These are phyloP conservation scores for Leishmania gerbilli DNA, from an alignment of 208 protist species.

Conservation along the genomic window DNA sequence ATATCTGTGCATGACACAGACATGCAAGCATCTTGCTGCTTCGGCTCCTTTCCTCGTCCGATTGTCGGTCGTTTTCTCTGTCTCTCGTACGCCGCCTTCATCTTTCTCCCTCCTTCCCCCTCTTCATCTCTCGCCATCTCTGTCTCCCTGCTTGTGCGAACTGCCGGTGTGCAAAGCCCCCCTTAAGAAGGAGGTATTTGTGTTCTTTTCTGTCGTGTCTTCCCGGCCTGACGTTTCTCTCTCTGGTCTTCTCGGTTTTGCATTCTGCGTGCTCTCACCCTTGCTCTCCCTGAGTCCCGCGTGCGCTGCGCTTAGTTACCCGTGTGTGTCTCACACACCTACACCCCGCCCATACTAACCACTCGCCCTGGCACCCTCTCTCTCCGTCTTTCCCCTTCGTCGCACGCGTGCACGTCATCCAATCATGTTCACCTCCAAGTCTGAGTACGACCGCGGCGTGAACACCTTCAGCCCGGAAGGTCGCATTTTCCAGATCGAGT, in stretches of 20 bases:
- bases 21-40: neutral
- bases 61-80: neutral
- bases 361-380: neutral
- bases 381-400: neutral
- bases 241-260: neutral
- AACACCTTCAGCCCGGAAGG: slow-evolving; percentile 99
- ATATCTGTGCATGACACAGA: slow-evolving; percentile 3
- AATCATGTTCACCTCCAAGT: slow-evolving; percentile 93
- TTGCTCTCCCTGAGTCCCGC: neutral
- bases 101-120: neutral
- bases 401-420: neutral
- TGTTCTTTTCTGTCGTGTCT: neutral
- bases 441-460: slow-evolving; percentile 98
- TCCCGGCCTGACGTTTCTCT: neutral
- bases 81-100: neutral
- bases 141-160: neutral
- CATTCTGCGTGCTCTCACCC: neutral
- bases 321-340: neutral
- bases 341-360: neutral
- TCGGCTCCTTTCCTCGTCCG: neutral
- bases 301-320: neutral
- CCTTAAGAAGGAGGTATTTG: neutral
- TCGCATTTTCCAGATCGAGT: slow-evolving; percentile 98
- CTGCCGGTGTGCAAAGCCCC: neutral
- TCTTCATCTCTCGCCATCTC: neutral